phyloP scores from a whole-genome alignment of 768 basidiomycete species.

The Lactifluus subvellereus region DNA sequence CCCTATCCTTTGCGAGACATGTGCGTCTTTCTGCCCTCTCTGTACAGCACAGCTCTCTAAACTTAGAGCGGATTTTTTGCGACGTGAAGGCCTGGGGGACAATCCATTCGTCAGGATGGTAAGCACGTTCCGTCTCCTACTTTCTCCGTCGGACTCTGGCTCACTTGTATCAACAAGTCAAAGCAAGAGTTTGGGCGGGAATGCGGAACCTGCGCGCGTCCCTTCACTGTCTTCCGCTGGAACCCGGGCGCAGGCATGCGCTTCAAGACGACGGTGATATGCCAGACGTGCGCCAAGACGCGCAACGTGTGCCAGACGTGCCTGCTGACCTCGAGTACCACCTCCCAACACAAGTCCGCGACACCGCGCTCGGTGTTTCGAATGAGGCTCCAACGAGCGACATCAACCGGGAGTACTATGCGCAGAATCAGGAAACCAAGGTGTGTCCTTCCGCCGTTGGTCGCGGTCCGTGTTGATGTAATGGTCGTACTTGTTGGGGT shows the following conservation, averaged over 20 bases:
- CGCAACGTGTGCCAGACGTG: conserved; percentile 98
- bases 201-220: conserved; percentile 96
- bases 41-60: neutral
- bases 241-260: conserved; percentile 91
- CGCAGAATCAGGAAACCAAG: conserved; percentile 86
- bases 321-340: conserved; percentile 95
- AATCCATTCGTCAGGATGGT: conserved; percentile 97
- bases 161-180: conserved; percentile 45
- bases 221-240: conserved; percentile 98
- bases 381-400: conserved; percentile 93
- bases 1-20: conserved; percentile 90
- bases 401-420: conserved; percentile 93
- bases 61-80: neutral
- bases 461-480: neutral
- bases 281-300: conserved; percentile 94
- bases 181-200: conserved; percentile 96
- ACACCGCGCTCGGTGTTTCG: conserved; percentile 83
- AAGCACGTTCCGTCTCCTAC: conserved; percentile 26
- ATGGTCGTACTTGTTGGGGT: no score
- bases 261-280: conserved; percentile 95
- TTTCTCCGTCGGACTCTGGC: neutral
- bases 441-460: conserved; percentile 36
- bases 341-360: conserved; percentile 93
- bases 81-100: conserved; percentile 61
- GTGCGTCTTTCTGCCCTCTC: conserved; percentile 38